Percentiles rank a stretch among this genome's conserved stretches.
These are phyloP conservation scores for Hsuehochloa calcarea DNA, from an alignment of 176 grass and related monocot genomes.

Conservation along the genomic window DNA sequence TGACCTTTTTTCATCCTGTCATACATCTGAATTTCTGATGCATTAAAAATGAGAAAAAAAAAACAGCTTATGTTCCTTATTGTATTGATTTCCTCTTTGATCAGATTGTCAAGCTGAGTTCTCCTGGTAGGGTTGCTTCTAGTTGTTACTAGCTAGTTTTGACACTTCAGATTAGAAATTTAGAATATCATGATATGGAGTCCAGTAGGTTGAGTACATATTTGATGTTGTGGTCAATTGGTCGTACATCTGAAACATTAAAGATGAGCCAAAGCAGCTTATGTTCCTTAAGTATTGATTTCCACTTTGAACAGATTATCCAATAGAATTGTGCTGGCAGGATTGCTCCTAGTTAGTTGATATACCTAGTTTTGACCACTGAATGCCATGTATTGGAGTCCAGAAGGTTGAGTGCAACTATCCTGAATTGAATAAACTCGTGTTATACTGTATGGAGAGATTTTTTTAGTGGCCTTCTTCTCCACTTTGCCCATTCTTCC, in stretches of 20 bases:
- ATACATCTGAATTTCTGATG: background rate
- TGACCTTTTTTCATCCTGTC: background rate
- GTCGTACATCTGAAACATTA: constrained; percentile 5
- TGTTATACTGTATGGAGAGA: background rate
- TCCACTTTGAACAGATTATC: background rate
- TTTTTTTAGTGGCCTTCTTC: background rate
- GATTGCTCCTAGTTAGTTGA: background rate
- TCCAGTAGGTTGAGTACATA: background rate
- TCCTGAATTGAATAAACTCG: constrained; percentile 5
- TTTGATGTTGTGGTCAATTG: background rate
- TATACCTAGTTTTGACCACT: background rate
- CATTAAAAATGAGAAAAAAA: background rate
- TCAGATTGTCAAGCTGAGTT: background rate
- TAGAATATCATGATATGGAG: background rate
- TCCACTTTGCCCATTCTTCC: constrained; percentile 5
- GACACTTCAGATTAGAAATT: background rate
- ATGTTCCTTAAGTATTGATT: background rate
- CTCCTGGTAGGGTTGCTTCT: background rate
- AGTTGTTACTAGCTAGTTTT: background rate
- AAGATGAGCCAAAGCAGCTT: background rate
- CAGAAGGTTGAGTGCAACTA: background rate
- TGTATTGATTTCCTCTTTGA: constrained; percentile 7
- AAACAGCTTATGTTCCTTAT: background rate
- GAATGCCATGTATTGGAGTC: background rate
- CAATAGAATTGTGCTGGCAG: background rate